phyloP scores from a whole-genome alignment of 495 filamentous ascomycete genomes.

The Aspergillus baeticus region DNA sequence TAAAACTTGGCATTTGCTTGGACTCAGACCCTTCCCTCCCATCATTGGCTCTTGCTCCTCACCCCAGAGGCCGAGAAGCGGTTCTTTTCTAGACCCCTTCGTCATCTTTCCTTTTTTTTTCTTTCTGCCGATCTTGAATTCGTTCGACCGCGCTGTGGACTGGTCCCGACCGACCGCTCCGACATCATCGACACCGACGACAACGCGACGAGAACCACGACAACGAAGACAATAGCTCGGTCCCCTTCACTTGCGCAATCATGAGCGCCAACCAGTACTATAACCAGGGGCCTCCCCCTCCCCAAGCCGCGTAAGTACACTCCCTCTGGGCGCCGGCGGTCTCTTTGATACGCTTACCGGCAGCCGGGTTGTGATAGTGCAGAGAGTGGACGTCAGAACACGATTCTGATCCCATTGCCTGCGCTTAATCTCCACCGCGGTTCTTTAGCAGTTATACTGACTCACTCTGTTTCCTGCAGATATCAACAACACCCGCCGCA shows the following conservation, averaged over 20 bases:
- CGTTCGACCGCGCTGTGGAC: too few relatives aligned
- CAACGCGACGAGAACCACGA: background rate
- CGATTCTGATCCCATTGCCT: background rate
- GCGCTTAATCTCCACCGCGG: background rate
- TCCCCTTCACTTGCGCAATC: background rate
- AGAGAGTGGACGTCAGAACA: too few relatives aligned
- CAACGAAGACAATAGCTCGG: too few relatives aligned
- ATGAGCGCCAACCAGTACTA: slow-evolving; percentile 24
- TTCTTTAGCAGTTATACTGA: background rate
- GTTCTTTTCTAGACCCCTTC: background rate
- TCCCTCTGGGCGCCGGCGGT: background rate
- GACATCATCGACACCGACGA: background rate
- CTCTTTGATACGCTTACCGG: background rate
- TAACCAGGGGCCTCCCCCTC: slow-evolving; percentile 22
- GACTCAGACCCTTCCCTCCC: slow-evolving; percentile 13
- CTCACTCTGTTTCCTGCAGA: background rate
- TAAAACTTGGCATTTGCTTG: slow-evolving; percentile 25
- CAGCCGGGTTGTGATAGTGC: too few relatives aligned
- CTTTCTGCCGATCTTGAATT: slow-evolving; percentile 3
- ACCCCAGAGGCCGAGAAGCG: slow-evolving; percentile 8
- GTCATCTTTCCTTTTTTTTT: slow-evolving; percentile 11
- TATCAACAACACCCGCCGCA: slow-evolving; percentile 18
- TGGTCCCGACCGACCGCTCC: too few relatives aligned
- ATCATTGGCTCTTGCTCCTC: slow-evolving; percentile 18
- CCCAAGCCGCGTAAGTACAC: slow-evolving; percentile 23